phyloP scores from a whole-genome alignment of 176 grass and related monocot species.

The Saccharum spontaneum region DNA sequence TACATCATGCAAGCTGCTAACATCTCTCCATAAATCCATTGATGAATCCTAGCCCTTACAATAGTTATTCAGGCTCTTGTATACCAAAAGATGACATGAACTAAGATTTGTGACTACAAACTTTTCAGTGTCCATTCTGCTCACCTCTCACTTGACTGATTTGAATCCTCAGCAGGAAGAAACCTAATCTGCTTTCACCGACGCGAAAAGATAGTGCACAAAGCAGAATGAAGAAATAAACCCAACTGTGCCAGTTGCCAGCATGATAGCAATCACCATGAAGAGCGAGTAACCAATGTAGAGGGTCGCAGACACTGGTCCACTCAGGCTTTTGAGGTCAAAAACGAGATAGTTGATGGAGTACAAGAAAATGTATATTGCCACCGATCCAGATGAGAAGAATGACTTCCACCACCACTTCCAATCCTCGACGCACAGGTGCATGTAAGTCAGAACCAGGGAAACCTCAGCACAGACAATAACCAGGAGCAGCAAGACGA shows the following conservation, averaged over 20 bases:
- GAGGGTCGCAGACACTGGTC: constrained; percentile 76
- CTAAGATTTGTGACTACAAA: constrained; percentile 37
- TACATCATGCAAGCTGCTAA: constrained; percentile 40
- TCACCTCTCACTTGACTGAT: constrained; percentile 36
- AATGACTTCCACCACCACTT: constrained; percentile 93
- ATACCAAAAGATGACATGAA: constrained; percentile 49
- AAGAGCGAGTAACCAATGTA: constrained; percentile 87
- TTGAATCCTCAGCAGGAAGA: background rate
- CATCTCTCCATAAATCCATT: constrained; percentile 35
- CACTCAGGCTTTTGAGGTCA: constrained; percentile 75
- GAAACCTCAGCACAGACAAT: constrained; percentile 78
- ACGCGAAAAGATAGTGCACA: constrained; percentile 77
- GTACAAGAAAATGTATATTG: constrained; percentile 81
- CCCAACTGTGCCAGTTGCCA: constrained; percentile 72
- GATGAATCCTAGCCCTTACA: constrained; percentile 44
- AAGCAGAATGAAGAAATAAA: constrained; percentile 87
- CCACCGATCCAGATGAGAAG: constrained; percentile 77
- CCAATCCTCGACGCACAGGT: constrained; percentile 81
- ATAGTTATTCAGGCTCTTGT: constrained; percentile 40
- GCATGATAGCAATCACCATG: constrained; percentile 84
- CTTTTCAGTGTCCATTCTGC: constrained; percentile 38
- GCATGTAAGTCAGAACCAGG: constrained; percentile 83
- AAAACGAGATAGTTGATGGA: constrained; percentile 78
- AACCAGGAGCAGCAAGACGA: constrained; percentile 67
- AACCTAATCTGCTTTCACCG: constrained; percentile 71